These are phyloP conservation scores for Fraxinus excelsior DNA, from an alignment of 257 asterid species.

Conservation along the genomic window DNA sequence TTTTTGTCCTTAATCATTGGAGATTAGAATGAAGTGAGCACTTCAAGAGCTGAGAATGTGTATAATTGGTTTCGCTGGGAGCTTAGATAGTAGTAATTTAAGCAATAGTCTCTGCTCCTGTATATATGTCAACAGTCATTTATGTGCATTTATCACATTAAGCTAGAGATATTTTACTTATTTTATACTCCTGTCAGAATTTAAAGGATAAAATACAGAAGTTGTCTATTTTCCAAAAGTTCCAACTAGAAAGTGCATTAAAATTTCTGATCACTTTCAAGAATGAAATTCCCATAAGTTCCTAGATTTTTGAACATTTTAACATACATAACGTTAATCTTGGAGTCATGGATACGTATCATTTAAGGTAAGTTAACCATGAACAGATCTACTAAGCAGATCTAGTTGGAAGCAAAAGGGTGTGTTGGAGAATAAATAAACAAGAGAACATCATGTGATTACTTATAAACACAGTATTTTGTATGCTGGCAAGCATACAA, in stretches of 20 bases:
- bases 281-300: conserved; percentile 9
- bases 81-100: not conserved
- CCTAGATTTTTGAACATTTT: conserved; percentile 8
- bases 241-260: not conserved
- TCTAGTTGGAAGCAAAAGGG: conserved; percentile 12
- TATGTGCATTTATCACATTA: not conserved
- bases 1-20: not conserved
- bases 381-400: not conserved
- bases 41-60: conserved; percentile 1
- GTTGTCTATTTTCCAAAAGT: not conserved
- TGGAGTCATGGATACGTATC: not conserved
- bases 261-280: not conserved
- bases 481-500: not conserved
- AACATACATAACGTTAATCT: not conserved
- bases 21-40: conserved; percentile 12
- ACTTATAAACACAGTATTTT: not conserved
- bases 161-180: not conserved
- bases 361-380: conserved; percentile 2
- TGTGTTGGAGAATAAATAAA: not conserved
- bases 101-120: not conserved
- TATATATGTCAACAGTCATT: not conserved
- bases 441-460: too few relatives aligned
- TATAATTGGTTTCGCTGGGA: conserved; percentile 11
- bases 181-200: not conserved
- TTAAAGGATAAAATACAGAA: not conserved